Evolutionary conservation across 2,329 filamentous ascomycete species (phyloP), one percentile per base, ranked within the genome.

Genomic region (Thelonectria blattea): DNA sequence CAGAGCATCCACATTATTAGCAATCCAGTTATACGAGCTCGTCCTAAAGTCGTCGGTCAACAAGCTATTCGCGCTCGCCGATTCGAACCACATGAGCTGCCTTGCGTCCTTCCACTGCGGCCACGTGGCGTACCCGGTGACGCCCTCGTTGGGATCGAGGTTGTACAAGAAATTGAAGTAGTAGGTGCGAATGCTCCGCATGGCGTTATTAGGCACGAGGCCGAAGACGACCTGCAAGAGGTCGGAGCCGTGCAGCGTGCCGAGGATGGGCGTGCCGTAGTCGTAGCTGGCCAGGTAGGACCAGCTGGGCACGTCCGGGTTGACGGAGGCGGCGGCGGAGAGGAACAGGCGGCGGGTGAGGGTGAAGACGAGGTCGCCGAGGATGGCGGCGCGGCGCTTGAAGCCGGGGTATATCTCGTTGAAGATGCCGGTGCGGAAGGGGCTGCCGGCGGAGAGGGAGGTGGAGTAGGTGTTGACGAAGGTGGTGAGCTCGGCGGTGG

Each of bases 341-440:
- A 95, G 83, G 73, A 91, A 88, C 5, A 82, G 61, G 15, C 91
- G 86, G 1, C 91, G 86, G 0, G 86, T 85, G 0, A 95, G 80
- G 0, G 88, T 93, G 75, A 95, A 94, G 2, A 85, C 85, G 0
- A 92, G 69, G 71, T 95, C 91, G 14, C 91, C 91, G 0, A 93
- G 78, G 27, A 94, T 85, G 37, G 91, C 91, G 2, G 90, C 87
- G 0, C 92, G 78, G 14, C 90, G 88, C 75, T 93, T 94, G 81
- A 87, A 93, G 65, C 91, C 85, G 0, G 91, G 90, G 71, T 91
- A 93, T 69, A 87, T 80, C 69, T 89, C 87, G 76, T 94, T 91
- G n/a, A 89, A 64, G 10, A 83, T 62, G 1, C 84, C 80, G 0
- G 91, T 93, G 51, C 87, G 81, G 80, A 91, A 93, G 1, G 91